Percentiles rank a stretch among this genome's conserved stretches.
These are phyloP conservation scores for Hymenoscyphus linearis DNA, from an alignment of 2,329 filamentous ascomycete species.

Conservation along the genomic window DNA sequence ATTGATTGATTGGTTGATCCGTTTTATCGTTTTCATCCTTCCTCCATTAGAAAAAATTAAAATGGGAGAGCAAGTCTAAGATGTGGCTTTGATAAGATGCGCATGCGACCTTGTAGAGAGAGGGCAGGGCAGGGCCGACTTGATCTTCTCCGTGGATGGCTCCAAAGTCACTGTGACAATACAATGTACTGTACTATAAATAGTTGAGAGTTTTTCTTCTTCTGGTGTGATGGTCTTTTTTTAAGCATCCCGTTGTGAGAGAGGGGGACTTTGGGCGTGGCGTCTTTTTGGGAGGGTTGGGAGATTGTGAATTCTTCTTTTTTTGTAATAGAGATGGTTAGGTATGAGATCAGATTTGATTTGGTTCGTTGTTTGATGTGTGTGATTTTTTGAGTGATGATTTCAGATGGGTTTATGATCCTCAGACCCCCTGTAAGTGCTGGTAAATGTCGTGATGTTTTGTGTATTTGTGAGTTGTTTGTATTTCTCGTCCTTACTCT, in stretches of 20 bases:
- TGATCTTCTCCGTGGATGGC: neutral
- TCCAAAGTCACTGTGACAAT: too few relatives aligned
- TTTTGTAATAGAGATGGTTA: neutral
- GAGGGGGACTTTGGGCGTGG: neutral
- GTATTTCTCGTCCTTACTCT: too few relatives aligned
- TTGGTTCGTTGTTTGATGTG: neutral
- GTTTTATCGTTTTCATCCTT: too few relatives aligned
- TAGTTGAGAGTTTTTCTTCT: neutral
- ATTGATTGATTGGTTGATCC: constrained; percentile 63
- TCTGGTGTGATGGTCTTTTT: neutral
- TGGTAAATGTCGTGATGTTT: too few relatives aligned
- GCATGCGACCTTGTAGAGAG: neutral
- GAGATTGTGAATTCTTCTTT: neutral
- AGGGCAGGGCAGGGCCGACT: neutral
- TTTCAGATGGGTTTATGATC: neutral
- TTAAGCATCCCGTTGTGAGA: neutral
- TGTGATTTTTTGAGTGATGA: neutral
- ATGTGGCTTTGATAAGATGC: neutral
- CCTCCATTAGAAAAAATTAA: neutral
- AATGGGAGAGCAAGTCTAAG: neutral
- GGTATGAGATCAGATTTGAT: neutral
- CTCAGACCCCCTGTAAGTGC: neutral
- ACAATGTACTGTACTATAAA: neutral
- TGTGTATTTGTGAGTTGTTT: too few relatives aligned
- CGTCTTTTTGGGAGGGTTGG: neutral